These are phyloP conservation scores for Bipolaris cookei DNA, from an alignment of 2,329 filamentous ascomycete genomes.

Conservation along the genomic window DNA sequence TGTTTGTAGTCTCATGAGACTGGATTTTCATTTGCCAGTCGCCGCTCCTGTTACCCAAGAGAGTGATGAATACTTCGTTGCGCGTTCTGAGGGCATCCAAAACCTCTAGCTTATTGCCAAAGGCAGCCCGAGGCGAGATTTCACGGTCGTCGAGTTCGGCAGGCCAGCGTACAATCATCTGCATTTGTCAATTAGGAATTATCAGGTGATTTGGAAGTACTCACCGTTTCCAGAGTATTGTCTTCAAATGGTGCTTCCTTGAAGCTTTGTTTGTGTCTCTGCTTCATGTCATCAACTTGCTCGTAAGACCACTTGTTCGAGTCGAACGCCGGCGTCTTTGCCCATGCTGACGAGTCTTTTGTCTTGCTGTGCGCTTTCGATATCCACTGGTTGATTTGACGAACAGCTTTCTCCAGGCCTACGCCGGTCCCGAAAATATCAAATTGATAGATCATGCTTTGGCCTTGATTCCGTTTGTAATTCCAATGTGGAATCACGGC, in stretches of 20 bases:
- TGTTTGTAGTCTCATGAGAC: conserved; percentile 9
- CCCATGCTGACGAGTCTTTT: conserved; percentile 34
- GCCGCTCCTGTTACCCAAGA: conserved; percentile 11
- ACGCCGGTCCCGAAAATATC: conserved; percentile 31
- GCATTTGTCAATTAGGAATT: neutral
- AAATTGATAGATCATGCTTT: conserved; percentile 27
- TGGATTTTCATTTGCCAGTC: conserved; percentile 32
- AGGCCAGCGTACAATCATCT: conserved; percentile 29
- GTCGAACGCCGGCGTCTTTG: conserved; percentile 35
- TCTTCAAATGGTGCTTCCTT: conserved; percentile 23
- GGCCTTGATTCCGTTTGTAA: neutral
- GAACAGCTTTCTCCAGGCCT: conserved; percentile 26
- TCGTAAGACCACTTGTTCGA: conserved; percentile 33
- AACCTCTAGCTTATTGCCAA: conserved; percentile 37
- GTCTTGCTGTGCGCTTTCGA: conserved; percentile 26
- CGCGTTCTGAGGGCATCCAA: conserved; percentile 37
- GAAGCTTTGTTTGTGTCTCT: conserved; percentile 29
- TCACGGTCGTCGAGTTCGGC: conserved; percentile 21
- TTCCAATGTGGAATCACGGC: conserved; percentile 23
- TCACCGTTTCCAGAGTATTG: conserved; percentile 17
- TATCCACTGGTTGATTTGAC: conserved; percentile 40
- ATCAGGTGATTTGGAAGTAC: neutral
- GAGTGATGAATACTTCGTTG: conserved; percentile 38
- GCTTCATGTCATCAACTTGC: conserved; percentile 22
- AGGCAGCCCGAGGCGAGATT: conserved; percentile 31